phyloP scores from a whole-genome alignment of 2,329 filamentous ascomycete species.

The Trichoderma simmonsii region DNA sequence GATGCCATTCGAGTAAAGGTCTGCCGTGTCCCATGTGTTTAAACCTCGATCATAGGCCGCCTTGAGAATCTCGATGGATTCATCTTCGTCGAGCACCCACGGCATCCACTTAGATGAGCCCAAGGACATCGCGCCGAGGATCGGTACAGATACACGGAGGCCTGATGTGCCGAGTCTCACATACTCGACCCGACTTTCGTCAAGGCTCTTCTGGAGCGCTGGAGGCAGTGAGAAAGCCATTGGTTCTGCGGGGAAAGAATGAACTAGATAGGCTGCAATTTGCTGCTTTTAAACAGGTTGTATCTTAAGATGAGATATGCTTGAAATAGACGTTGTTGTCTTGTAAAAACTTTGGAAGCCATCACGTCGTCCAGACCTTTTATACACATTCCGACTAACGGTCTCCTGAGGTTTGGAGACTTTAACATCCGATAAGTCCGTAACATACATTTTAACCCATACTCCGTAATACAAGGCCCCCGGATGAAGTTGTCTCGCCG shows the following conservation, averaged over 20 bases:
- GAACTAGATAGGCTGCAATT: accelerated
- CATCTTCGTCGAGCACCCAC: neutral
- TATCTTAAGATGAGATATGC: neutral
- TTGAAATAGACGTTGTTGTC: neutral
- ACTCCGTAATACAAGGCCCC: too few relatives aligned
- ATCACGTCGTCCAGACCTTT: neutral
- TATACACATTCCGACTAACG: neutral
- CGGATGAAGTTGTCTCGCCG: neutral
- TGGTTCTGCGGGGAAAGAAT: neutral
- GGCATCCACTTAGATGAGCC: neutral
- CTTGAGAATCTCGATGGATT: neutral
- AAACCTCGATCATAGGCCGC: neutral
- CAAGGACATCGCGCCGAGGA: neutral
- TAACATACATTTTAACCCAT: neutral
- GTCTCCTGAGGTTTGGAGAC: neutral
- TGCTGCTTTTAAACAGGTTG: neutral
- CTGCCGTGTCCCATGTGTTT: neutral
- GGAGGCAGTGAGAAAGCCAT: neutral
- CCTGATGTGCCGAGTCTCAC: neutral
- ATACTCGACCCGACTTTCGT: neutral
- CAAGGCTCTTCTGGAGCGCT: neutral
- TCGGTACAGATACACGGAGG: neutral
- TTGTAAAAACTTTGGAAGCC: neutral
- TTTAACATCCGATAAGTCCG: neutral
- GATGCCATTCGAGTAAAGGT: neutral